phyloP scores from a whole-genome alignment of 257 asterid genomes.

The Solanum bulbocastanum region DNA sequence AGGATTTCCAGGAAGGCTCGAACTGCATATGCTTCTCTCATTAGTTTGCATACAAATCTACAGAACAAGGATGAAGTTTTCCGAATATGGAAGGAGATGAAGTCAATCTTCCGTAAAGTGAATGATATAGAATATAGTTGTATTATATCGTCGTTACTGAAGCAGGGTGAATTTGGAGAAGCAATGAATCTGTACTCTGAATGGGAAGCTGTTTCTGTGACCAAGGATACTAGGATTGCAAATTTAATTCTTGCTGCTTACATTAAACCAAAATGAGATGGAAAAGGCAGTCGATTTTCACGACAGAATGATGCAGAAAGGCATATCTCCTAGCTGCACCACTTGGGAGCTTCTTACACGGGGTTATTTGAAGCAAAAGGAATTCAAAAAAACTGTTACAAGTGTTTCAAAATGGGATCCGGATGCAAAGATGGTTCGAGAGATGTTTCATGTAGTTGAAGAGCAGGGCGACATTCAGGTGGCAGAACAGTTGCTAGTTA shows the following conservation, averaged over 20 bases:
- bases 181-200: constrained; percentile 65
- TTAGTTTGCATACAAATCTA: constrained; percentile 60
- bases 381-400: constrained; percentile 47
- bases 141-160: constrained; percentile 59
- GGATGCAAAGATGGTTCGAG: constrained; percentile 40
- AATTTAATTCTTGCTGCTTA: constrained; percentile 76
- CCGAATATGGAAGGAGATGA: constrained; percentile 75
- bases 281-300: constrained; percentile 57
- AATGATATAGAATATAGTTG: constrained; percentile 67
- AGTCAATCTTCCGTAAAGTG: constrained; percentile 46
- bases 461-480: constrained; percentile 52
- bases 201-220: constrained; percentile 77
- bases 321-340: constrained; percentile 48
- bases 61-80: constrained; percentile 42
- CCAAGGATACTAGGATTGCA: constrained; percentile 66
- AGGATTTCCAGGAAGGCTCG: constrained; percentile 45
- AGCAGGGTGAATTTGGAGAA: constrained; percentile 47
- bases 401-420: constrained; percentile 75
- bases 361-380: constrained; percentile 58
- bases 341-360: constrained; percentile 85
- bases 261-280: constrained; percentile 50
- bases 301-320: constrained; percentile 42
- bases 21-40: constrained; percentile 58
- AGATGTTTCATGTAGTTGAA: constrained; percentile 43
- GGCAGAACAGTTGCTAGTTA: constrained; percentile 55